Conservation (phyloP, 108 stramenopile genomes). For the Epipyxis sp. region DNA sequence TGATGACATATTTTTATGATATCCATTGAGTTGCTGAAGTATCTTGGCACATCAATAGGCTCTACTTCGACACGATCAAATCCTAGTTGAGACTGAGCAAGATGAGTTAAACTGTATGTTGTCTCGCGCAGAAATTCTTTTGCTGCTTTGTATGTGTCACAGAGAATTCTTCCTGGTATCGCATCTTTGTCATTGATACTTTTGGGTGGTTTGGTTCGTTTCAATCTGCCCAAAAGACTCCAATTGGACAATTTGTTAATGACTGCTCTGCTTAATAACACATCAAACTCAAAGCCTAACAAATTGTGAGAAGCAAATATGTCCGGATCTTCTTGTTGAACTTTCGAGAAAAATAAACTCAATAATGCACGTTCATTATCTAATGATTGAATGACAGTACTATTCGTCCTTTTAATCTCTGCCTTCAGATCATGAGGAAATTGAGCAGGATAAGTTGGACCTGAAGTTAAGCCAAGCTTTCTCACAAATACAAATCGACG, state of each 20-base stretch:
- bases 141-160: conserved; percentile 89
- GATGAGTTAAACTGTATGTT: conserved; percentile 81
- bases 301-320: conserved; percentile 94
- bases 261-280: conserved; percentile 79
- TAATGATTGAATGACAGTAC: conserved; percentile 64
- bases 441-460: conserved; percentile 5
- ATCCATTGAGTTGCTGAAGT: conserved; percentile 60
- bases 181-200: conserved; percentile 38
- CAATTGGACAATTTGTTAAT: conserved; percentile 83
- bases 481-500: conserved; percentile 58
- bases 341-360: conserved; percentile 65
- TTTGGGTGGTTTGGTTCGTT: conserved; percentile 55
- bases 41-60: conserved; percentile 81
- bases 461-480: conserved; percentile 17
- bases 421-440: conserved; percentile 29
- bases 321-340: conserved; percentile 92
- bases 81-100: conserved; percentile 76
- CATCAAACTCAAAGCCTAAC: conserved; percentile 91
- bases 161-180: conserved; percentile 81
- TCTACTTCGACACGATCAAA: conserved; percentile 68
- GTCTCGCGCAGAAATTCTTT: conserved; percentile 91
- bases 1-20: conserved; percentile 78
- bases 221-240: conserved; percentile 85
- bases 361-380: conserved; percentile 89
- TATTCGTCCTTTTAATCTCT: conserved; percentile 23